Evolutionary conservation across 2,329 filamentous ascomycete species (phyloP), one percentile per base, ranked within the genome.

Genomic region (Paraconiothyrium brasiliense): DNA sequence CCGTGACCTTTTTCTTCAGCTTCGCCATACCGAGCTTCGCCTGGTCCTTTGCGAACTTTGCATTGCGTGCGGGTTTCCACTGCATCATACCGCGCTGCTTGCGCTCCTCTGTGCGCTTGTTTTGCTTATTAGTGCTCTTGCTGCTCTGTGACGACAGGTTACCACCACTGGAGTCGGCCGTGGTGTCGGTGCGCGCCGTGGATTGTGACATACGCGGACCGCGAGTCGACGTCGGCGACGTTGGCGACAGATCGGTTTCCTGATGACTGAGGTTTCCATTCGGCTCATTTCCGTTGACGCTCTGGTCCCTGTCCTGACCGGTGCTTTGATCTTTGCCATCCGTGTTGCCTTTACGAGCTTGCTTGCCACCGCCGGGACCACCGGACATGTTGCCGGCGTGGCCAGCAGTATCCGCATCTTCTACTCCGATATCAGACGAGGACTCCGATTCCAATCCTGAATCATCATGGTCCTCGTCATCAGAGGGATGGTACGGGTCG

Each of bases 51-150:
- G 90, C 94, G 77, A 97, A 98, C 67, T 89, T 88, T 24, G 88
- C 84, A 75, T 97, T 97, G 44, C 94, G 85, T 76, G 94, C 91
- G 0, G 94, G 94, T 73, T 89, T 92, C 93, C 94, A 98, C 78
- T 98, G 94, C 92, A 97, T 97, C 74, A 97, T 72, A 0, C 94
- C 94, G 11, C 94, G 86, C 69, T 97, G 93, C 80, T 94, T 93
- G 0, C 94, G 87, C 76, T 94, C 90, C 75, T 97, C 84, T 49
- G 82, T 80, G 51, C 91, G 89, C 65, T 90, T 88, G 74, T 90
- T 92, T 64, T 88, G 85, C 59, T 84, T 83, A 70, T 88, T 89
- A 75, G 90, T 88, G 24, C 90, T 85, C 74, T 89, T 89, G 73
- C 62, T 67, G 43, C 69, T 77, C 59, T 56, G 73, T 1, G 66